These are phyloP conservation scores for Aspergillus spinulosporus DNA, from an alignment of 2,329 filamentous ascomycete species.

Conservation along the genomic window DNA sequence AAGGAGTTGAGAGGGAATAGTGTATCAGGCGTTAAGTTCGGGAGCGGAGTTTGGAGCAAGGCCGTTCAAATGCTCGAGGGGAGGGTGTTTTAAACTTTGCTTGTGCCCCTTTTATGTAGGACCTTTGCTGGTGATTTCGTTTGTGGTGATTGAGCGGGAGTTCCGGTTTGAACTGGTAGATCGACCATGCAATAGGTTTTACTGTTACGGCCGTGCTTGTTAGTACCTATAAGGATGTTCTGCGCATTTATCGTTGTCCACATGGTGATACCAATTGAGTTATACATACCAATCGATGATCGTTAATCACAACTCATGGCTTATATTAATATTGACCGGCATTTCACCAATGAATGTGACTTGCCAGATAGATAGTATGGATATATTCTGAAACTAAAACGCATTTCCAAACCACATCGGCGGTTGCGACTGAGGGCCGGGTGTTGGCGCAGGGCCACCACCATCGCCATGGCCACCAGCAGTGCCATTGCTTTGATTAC, in stretches of 20 bases:
- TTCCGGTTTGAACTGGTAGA: not conserved
- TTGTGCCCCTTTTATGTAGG: not conserved
- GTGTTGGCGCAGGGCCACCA: too few relatives aligned
- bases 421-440: not conserved
- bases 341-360: too few relatives aligned
- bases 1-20: constrained; percentile 27
- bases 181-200: constrained; percentile 16
- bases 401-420: constrained; percentile 13
- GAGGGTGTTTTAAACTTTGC: constrained; percentile 32
- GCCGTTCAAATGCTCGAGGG: constrained; percentile 39
- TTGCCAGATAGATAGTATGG: too few relatives aligned
- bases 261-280: not conserved
- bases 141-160: constrained; percentile 10
- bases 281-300: not conserved
- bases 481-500: not conserved
- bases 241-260: not conserved
- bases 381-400: not conserved
- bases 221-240: not conserved
- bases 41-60: constrained; percentile 42
- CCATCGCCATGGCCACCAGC: too few relatives aligned
- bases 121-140: not conserved
- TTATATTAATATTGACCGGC: too few relatives aligned
- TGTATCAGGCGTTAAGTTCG: constrained; percentile 27
- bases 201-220: not conserved
- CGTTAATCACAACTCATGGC: too few relatives aligned